Base-by-base conservation (phyloP, 257 asterid species). In the Solanum tarijense region DNA sequence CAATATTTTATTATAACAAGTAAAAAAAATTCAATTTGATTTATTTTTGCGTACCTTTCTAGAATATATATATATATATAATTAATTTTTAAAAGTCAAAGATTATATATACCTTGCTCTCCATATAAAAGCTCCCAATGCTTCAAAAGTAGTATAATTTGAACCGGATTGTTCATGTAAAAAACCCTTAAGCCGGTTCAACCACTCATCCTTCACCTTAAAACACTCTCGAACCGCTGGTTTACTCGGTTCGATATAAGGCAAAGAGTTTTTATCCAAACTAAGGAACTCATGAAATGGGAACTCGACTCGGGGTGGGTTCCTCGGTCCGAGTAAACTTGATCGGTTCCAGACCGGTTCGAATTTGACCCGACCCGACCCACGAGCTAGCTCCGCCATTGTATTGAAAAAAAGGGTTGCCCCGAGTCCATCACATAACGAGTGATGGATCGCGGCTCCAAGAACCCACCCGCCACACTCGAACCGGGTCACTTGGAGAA, bases 391-490 rank as follows among this genome's bases (percentile, higher is more conserved):
- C 91, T 91, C 98, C 0, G 95, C 95, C 91, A 93, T 86, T 3
- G 94, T 89, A 52, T 88, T 92, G 90, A 94, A 95, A 83, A 94
- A 91, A 69, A 84, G 55, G 9, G 98, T 92, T 8, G 96, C 95
- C 46, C 96, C 98, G 7, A 91, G 79, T 5, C 98, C 98, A 75
- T 95, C 96, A 89, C 95, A 93, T 5, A 94, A 86, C 2, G 96
- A 92, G 78, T 95, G 95, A 86, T 94, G 96, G 4, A 93, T 88
- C 3, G 93, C 92, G 5, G 94, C 92, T 43, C 97, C 97, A 36
- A 95, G 91, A 31, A 93, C 93, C 85, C 91, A 95, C 73, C 98
- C 98, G 13, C 98, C 98, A 71, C 98, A 95, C 8, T 90, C 41
- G 87, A 95, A 94, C 75, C 32, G 86, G 9, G 98, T 95, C 14